A percentile compares a stretch with the other conserved stretches of the same genome.
Conservation (phyloP, 2,329 filamentous ascomycete genomes). For the Colletotrichum camelliae region DNA sequence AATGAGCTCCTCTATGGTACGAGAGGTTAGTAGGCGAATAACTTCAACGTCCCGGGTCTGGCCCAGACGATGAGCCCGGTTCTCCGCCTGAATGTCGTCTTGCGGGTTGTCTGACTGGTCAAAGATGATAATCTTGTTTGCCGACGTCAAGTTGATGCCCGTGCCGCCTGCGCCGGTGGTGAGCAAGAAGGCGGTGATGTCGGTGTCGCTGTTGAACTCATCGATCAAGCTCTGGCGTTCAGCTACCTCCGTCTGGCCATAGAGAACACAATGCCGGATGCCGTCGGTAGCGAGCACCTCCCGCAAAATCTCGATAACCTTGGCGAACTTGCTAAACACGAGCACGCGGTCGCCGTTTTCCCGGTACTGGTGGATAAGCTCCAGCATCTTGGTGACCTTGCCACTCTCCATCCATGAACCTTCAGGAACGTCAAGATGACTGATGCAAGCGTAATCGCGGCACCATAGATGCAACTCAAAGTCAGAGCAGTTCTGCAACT, state of each 20-base stretch:
- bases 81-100: constrained; percentile 97
- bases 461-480: constrained; percentile 72
- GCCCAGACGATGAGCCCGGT: constrained; percentile 92
- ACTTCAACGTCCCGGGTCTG: constrained; percentile 92
- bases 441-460: constrained; percentile 61
- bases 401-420: constrained; percentile 69
- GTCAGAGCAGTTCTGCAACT: constrained; percentile 65
- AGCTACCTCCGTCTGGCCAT: constrained; percentile 81
- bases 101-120: constrained; percentile 98
- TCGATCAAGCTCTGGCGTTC: constrained; percentile 89
- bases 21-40: constrained; percentile 78
- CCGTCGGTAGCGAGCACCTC: constrained; percentile 76
- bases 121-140: constrained; percentile 98
- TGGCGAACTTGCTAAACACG: constrained; percentile 92
- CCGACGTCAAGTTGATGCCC: constrained; percentile 92
- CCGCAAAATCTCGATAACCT: constrained; percentile 88
- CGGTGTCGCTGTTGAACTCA: constrained; percentile 76
- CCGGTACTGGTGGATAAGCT: constrained; percentile 76
- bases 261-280: constrained; percentile 83
- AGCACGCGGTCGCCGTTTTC: constrained; percentile 84
- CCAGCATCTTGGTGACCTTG: constrained; percentile 82
- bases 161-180: constrained; percentile 96
- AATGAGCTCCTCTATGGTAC: constrained; percentile 92
- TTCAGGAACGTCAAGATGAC: constrained; percentile 57
- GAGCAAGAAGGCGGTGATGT: constrained; percentile 89